phyloP scores from a whole-genome alignment of 2,329 filamentous ascomycete genomes.

The Trichoderma simmonsii region DNA sequence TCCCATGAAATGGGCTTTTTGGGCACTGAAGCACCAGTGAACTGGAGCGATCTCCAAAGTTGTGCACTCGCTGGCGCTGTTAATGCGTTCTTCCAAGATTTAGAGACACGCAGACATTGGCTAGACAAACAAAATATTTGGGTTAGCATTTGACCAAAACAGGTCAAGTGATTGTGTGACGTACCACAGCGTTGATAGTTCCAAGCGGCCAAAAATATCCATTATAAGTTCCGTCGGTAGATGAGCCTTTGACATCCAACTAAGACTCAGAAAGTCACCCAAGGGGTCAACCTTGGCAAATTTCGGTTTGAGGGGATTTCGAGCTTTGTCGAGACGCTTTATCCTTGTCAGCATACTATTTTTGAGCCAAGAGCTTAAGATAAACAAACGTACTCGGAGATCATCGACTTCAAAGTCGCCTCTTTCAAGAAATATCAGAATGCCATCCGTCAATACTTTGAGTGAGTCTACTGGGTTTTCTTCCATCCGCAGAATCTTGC shows the following conservation, averaged over 20 bases:
- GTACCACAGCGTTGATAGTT: conserved; percentile 34
- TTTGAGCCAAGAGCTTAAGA: background rate
- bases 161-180: background rate
- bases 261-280: conserved; percentile 5
- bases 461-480: conserved; percentile 39
- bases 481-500: conserved; percentile 38
- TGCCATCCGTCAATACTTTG: conserved; percentile 39
- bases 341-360: background rate
- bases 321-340: conserved; percentile 35
- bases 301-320: conserved; percentile 34
- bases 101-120: conserved; percentile 34
- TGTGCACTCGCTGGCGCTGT: conserved; percentile 28
- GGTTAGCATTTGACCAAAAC: background rate
- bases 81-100: conserved; percentile 32
- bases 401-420: background rate
- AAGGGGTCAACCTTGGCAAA: conserved; percentile 37
- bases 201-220: conserved; percentile 35
- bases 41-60: conserved; percentile 34
- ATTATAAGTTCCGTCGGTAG: conserved; percentile 38
- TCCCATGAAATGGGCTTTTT: conserved; percentile 26
- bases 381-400: background rate
- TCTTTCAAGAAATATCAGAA: conserved; percentile 31
- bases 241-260: conserved; percentile 5
- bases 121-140: conserved; percentile 17
- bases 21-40: conserved; percentile 24